phyloP scores from a whole-genome alignment of 371 early-diverging fungal species.

The Coemansia sp. region DNA sequence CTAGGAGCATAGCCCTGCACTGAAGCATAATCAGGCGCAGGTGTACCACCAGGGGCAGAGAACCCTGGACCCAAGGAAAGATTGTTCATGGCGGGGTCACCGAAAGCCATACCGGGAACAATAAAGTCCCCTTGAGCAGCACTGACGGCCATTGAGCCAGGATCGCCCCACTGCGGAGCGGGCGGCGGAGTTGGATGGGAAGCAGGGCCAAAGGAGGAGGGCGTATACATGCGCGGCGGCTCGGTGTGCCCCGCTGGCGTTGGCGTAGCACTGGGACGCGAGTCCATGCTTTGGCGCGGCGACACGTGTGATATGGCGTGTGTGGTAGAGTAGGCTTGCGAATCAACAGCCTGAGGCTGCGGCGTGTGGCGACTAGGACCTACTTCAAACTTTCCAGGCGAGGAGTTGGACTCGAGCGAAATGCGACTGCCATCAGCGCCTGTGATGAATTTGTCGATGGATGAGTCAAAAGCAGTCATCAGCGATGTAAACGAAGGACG shows the following conservation, averaged over 20 bases:
- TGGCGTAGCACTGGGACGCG: conserved; percentile 11
- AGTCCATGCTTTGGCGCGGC: conserved; percentile 32
- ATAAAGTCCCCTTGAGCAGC: conserved; percentile 15
- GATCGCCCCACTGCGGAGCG: conserved; percentile 42
- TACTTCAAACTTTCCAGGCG: conserved; percentile 28
- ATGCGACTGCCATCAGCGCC: conserved; percentile 44
- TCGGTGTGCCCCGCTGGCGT: conserved; percentile 5
- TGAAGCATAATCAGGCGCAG: background rate
- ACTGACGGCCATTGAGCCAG: background rate
- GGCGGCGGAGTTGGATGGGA: background rate
- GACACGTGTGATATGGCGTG: conserved; percentile 17
- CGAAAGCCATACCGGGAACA: conserved; percentile 20
- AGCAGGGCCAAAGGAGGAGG: conserved; percentile 3
- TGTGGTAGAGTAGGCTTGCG: background rate
- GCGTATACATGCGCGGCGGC: conserved; percentile 37
- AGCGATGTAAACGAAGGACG: conserved; percentile 52
- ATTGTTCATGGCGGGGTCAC: background rate
- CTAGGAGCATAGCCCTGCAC: background rate
- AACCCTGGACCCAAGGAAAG: background rate
- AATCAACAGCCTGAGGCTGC: background rate
- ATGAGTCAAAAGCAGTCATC: conserved; percentile 50
- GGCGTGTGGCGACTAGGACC: conserved; percentile 32
- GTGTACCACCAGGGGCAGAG: background rate
- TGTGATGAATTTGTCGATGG: conserved; percentile 52
- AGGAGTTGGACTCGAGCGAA: conserved; percentile 13